Evolutionary conservation across 352 stramenopile species (phyloP).

Genomic region (Phytophthora sansomeana): DNA sequence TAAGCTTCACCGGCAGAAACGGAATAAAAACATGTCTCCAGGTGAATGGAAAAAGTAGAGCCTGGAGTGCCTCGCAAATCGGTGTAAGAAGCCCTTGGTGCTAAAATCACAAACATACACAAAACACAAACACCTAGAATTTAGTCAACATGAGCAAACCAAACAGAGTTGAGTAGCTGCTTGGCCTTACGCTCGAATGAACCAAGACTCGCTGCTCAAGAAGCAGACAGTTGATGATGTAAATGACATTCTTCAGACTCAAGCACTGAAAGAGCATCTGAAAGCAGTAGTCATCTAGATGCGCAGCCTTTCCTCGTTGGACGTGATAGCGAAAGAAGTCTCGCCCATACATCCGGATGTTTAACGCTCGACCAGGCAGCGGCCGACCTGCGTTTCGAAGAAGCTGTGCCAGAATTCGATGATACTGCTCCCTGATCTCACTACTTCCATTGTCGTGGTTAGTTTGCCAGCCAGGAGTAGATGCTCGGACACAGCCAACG

Average conservation of each 20-base stretch:
- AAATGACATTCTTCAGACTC: conserved; percentile 81
- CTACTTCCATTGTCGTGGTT: background rate
- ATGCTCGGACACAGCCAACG: conserved; percentile 17
- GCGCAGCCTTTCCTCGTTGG: conserved; percentile 61
- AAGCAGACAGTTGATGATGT: conserved; percentile 84
- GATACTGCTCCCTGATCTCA: conserved; percentile 14
- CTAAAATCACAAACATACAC: conserved; percentile 34
- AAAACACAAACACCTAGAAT: conserved; percentile 2
- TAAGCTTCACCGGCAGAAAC: conserved; percentile 81
- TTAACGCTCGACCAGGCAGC: conserved; percentile 37
- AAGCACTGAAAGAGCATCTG: conserved; percentile 85
- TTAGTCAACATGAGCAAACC: background rate
- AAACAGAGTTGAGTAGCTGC: background rate
- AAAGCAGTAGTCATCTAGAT: conserved; percentile 85
- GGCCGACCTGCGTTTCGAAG: conserved; percentile 41
- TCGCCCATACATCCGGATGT: conserved; percentile 47
- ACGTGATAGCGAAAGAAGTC: conserved; percentile 69
- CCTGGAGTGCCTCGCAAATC: conserved; percentile 78
- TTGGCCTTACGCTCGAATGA: conserved; percentile 71
- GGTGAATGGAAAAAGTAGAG: conserved; percentile 84
- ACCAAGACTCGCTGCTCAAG: conserved; percentile 86
- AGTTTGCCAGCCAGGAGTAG: conserved; percentile 20
- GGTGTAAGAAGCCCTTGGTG: conserved; percentile 75
- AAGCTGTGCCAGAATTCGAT: conserved; percentile 43
- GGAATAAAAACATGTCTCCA: conserved; percentile 91